Conservation (phyloP, 208 protist species). For the Leishmania braziliensis region DNA sequence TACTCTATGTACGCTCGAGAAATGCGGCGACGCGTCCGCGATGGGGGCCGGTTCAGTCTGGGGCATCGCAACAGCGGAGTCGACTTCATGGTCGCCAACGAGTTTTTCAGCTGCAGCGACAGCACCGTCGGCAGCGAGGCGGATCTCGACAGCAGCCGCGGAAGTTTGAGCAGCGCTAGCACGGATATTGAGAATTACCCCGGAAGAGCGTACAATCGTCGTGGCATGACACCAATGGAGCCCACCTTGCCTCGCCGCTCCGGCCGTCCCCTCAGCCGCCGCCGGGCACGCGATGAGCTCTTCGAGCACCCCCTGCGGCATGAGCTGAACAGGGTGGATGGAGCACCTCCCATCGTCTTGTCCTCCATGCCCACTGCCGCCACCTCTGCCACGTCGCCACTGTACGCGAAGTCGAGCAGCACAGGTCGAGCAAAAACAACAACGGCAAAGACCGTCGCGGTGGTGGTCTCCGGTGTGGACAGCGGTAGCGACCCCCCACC, state of each 20-base stretch:
- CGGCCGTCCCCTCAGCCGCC: constrained; percentile 3
- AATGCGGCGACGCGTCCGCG: constrained; percentile 9
- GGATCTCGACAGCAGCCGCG: background rate
- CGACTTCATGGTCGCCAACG: constrained; percentile 25
- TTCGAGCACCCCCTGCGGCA: background rate
- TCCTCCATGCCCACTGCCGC: background rate
- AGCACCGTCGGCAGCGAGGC: background rate
- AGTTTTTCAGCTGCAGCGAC: constrained; percentile 22
- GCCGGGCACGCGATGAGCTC: constrained; percentile 8
- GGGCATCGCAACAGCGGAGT: constrained; percentile 12
- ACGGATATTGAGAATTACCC: background rate
- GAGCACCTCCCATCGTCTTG: background rate
- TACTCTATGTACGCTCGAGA: constrained; percentile 29
- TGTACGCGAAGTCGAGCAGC: background rate
- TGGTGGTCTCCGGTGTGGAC: background rate
- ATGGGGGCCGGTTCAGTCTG: background rate
- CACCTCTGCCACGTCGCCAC: background rate
- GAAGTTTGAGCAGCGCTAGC: background rate
- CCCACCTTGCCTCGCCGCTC: background rate
- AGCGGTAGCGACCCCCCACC: background rate
- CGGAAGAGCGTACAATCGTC: background rate
- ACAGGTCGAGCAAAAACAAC: background rate
- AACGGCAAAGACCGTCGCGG: background rate
- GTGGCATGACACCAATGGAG: background rate
- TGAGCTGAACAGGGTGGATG: background rate